Evolutionary conservation across 1,139 yeast species (phyloP).

Genomic region (Debaryomyces robertsiae): DNA sequence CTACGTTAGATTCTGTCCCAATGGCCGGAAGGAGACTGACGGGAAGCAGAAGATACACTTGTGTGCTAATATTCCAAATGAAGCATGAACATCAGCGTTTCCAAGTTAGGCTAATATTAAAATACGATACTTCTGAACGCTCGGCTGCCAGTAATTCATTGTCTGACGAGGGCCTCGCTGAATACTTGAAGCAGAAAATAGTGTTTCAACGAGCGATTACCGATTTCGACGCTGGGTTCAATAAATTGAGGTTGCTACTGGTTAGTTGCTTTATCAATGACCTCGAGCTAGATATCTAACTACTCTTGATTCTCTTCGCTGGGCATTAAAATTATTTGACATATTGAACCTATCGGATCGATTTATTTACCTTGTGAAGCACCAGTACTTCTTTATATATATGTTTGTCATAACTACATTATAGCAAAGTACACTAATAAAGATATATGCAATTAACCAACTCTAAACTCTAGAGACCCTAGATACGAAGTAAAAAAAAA

Average conservation of each 20-base stretch:
- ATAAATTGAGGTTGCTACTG: conserved; percentile 3
- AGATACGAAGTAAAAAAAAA: conserved; percentile 6
- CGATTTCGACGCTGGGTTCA: conserved; percentile 1
- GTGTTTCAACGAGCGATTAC: conserved; percentile 4
- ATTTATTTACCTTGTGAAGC: too few relatives aligned
- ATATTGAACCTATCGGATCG: too few relatives aligned
- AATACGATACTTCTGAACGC: conserved; percentile 3
- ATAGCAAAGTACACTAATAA: too few relatives aligned
- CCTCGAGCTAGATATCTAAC: conserved; percentile 13
- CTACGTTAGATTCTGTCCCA: not conserved
- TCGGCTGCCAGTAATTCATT: not conserved
- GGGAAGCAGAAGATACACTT: conserved; percentile 4
- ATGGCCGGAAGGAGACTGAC: not conserved
- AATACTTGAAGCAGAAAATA: conserved; percentile 11
- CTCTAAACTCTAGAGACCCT: conserved; percentile 8
- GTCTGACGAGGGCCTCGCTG: conserved; percentile 10
- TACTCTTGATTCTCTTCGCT: not conserved
- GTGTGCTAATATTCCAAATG: conserved; percentile 9
- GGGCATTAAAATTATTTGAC: too few relatives aligned
- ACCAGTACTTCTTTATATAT: too few relatives aligned
- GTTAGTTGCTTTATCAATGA: conserved; percentile 13
- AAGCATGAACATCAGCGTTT: conserved; percentile 7
- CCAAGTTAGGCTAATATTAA: conserved; percentile 7
- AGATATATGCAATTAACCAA: conserved; percentile 5
- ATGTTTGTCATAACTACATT: too few relatives aligned